These are phyloP conservation scores for Dalbergia cultrata DNA, from an alignment of 306 rosid genomes.

Conservation along the genomic window DNA sequence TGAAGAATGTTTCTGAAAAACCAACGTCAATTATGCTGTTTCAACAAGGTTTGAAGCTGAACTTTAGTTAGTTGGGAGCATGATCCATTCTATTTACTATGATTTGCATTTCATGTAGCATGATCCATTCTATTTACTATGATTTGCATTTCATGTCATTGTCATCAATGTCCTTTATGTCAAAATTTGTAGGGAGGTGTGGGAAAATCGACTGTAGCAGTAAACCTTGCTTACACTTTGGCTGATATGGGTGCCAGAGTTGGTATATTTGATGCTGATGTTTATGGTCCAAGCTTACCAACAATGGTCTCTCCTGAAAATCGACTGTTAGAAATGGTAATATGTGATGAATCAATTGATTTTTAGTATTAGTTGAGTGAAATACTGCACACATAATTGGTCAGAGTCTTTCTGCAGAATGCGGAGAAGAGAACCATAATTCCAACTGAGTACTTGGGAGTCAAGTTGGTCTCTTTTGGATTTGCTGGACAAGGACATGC, in stretches of 20 bases:
- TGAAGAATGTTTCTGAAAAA: slow-evolving; percentile 18
- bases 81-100: slow-evolving; percentile 27
- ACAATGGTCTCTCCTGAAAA: slow-evolving; percentile 99
- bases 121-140: slow-evolving; percentile 27
- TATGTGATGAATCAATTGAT: slow-evolving; percentile 20
- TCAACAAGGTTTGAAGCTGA: slow-evolving; percentile 12
- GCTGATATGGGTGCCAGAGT: slow-evolving; percentile 99
- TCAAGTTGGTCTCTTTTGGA: slow-evolving; percentile 96
- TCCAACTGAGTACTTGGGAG: slow-evolving; percentile 96
- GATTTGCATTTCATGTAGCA: slow-evolving; percentile 35
- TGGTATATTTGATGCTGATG: slow-evolving; percentile 97
- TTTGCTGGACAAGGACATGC: slow-evolving; percentile 99
- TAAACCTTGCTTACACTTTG: slow-evolving; percentile 92
- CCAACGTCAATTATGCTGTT: slow-evolving; percentile 7
- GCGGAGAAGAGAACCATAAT: slow-evolving; percentile 84
- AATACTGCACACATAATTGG: slow-evolving; percentile 46
- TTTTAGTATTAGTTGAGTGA: slow-evolving; percentile 42
- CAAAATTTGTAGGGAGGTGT: slow-evolving; percentile 84
- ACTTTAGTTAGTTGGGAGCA: not conserved
- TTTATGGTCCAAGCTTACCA: slow-evolving; percentile 98
- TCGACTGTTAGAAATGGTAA: slow-evolving; percentile 87
- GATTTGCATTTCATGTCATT: slow-evolving; percentile 30
- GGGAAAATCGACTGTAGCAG: slow-evolving; percentile 97
- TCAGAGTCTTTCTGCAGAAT: slow-evolving; percentile 60
- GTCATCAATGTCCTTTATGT: slow-evolving; percentile 28